phyloP scores from a whole-genome alignment of 116 monocot species.

The Zostera marina region DNA sequence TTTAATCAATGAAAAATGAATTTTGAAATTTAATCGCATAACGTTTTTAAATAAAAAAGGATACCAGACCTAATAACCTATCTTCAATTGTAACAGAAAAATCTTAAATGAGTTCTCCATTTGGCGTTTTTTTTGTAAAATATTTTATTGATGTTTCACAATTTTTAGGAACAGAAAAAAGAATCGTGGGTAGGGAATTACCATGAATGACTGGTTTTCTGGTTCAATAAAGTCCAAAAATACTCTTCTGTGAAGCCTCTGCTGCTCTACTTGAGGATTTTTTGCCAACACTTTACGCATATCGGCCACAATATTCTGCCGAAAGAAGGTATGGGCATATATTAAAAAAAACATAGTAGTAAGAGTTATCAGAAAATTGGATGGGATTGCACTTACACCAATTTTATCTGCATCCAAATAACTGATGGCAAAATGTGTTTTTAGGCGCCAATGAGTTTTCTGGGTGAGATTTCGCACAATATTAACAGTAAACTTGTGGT shows the following conservation, averaged over 20 bases:
- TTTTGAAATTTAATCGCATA: too few species aligned
- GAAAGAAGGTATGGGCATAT: background rate
- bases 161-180: background rate
- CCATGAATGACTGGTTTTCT: constrained; percentile 93
- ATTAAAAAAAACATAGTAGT: background rate
- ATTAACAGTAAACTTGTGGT: constrained; percentile 90
- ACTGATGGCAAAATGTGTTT: constrained; percentile 95
- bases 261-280: constrained; percentile 95
- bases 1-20: too few species aligned
- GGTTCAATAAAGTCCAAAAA: constrained; percentile 91
- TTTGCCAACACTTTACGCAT: constrained; percentile 95
- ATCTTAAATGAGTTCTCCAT: too few species aligned
- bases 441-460: constrained; percentile 95
- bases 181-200: constrained; percentile 8
- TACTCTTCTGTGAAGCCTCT: constrained; percentile 88
- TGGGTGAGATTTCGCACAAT: constrained; percentile 88
- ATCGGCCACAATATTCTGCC: constrained; percentile 81
- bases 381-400: constrained; percentile 28
- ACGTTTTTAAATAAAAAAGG: too few species aligned
- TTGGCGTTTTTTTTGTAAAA: background rate
- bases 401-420: constrained; percentile 94
- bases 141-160: background rate
- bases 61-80: too few species aligned
- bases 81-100: too few species aligned
- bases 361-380: background rate